Conservation (phyloP, 2,329 filamentous ascomycete species). For the Penicillium sp. region DNA sequence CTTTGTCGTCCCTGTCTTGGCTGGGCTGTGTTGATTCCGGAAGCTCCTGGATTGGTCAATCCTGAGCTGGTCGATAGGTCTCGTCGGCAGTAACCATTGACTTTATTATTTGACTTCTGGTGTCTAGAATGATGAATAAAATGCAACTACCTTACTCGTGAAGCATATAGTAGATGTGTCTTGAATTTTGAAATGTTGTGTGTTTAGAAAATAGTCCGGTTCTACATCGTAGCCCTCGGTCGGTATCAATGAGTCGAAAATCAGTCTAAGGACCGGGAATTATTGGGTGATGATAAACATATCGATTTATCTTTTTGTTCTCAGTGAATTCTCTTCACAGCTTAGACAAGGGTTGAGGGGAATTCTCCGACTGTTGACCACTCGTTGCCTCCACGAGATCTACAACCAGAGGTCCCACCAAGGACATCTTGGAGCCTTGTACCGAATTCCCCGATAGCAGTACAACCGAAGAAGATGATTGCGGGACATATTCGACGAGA, state of each 20-base stretch:
- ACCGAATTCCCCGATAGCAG: neutral
- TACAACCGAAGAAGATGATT: constrained; percentile 4
- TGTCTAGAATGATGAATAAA: neutral
- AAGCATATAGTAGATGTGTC: neutral
- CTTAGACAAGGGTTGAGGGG: neutral
- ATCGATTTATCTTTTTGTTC: neutral
- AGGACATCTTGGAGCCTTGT: neutral
- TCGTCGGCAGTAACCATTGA: neutral
- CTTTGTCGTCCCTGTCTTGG: constrained; percentile 4
- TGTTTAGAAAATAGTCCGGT: neutral
- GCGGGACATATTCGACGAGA: neutral
- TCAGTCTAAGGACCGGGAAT: neutral
- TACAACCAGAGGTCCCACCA: constrained; percentile 4
- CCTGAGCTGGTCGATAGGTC: neutral
- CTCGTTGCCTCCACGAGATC: neutral
- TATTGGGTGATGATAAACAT: neutral
- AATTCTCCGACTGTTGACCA: neutral
- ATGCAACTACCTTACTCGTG: neutral
- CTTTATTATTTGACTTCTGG: neutral
- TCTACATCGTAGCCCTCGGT: neutral
- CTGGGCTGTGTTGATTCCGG: neutral
- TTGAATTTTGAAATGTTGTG: neutral
- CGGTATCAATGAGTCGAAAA: neutral
- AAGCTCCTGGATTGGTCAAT: neutral
- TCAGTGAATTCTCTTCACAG: neutral